Conservation (phyloP, 176 grass and related monocot species). For the Carex pumila region DNA sequence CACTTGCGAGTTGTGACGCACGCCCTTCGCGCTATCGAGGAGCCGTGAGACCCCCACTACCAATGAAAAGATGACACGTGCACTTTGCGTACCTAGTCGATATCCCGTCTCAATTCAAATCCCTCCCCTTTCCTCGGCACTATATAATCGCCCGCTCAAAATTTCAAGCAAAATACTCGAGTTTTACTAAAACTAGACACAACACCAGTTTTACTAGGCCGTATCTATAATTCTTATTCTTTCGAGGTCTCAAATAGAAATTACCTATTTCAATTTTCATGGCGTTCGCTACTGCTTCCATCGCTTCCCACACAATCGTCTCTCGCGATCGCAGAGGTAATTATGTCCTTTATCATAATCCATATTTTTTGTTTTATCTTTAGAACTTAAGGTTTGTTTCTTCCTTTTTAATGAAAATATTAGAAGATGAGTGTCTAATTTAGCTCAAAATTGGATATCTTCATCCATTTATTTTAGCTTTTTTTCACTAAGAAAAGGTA, state of each 20-base stretch:
- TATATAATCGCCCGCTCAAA: slow-evolving; percentile 33
- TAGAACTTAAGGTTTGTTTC: too few species aligned
- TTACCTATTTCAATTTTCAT: slow-evolving; percentile 17
- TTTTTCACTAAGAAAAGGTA: neutral
- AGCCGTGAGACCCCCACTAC: neutral
- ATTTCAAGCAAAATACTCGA: slow-evolving; percentile 18
- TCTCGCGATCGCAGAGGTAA: slow-evolving; percentile 62
- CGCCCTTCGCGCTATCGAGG: slow-evolving; percentile 42
- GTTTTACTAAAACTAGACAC: slow-evolving; percentile 16
- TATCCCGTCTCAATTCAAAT: slow-evolving; percentile 55
- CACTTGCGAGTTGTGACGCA: slow-evolving; percentile 34
- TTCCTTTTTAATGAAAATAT: neutral
- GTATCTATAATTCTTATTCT: slow-evolving; percentile 2
- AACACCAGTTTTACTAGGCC: neutral
- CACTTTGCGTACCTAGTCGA: neutral
- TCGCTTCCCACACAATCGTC: slow-evolving; percentile 45
- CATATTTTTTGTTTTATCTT: too few species aligned
- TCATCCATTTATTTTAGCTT: neutral
- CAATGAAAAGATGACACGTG: slow-evolving; percentile 17
- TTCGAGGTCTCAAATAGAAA: neutral
- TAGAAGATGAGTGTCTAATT: neutral
- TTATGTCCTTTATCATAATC: neutral
- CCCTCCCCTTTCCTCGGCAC: neutral
- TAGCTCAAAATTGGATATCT: neutral
- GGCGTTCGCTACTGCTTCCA: slow-evolving; percentile 69